Evolutionary conservation across 1,284 basidiomycete species (phyloP).

Genomic region (Somion occarium): DNA sequence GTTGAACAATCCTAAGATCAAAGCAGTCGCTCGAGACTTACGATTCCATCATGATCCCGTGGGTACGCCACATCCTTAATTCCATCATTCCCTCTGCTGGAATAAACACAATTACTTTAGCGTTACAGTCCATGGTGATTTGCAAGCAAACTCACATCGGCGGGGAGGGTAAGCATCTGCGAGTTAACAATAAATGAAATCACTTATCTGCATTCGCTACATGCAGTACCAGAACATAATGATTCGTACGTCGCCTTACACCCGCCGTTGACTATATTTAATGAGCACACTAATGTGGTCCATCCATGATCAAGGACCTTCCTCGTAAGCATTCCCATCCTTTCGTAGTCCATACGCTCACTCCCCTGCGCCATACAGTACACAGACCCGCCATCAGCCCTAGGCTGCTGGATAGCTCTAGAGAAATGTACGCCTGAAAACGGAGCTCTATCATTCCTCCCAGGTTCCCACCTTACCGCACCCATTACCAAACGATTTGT

Average conservation of each 20-base stretch:
- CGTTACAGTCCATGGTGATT: slow-evolving; percentile 94
- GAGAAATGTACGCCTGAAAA: slow-evolving; percentile 84
- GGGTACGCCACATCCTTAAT: slow-evolving; percentile 38
- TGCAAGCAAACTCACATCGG: slow-evolving; percentile 88
- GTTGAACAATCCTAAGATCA: slow-evolving; percentile 68
- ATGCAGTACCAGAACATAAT: slow-evolving; percentile 69
- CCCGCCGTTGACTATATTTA: no score
- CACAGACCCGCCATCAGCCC: slow-evolving; percentile 84
- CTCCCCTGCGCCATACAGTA: slow-evolving; percentile 48
- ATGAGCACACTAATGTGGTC: no score
- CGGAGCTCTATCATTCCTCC: slow-evolving; percentile 88
- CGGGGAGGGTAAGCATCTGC: slow-evolving; percentile 63
- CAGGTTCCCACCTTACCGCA: slow-evolving; percentile 79
- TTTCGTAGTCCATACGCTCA: not conserved
- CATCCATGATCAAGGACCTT: not conserved
- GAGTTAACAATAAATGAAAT: slow-evolving; percentile 4
- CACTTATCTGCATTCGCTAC: not conserved
- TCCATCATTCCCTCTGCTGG: not conserved
- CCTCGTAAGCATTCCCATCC: not conserved
- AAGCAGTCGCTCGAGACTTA: slow-evolving; percentile 66
- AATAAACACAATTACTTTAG: slow-evolving; percentile 29
- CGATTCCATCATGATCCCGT: slow-evolving; percentile 80
- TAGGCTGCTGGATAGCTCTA: slow-evolving; percentile 95
- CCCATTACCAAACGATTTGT: slow-evolving; percentile 82
- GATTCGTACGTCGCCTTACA: slow-evolving; percentile 65